A percentile compares a stretch with the other conserved stretches of the same genome.
Evolutionary conservation across 306 rosid genomes (phyloP).

Genomic region (Malus orientalis): DNA sequence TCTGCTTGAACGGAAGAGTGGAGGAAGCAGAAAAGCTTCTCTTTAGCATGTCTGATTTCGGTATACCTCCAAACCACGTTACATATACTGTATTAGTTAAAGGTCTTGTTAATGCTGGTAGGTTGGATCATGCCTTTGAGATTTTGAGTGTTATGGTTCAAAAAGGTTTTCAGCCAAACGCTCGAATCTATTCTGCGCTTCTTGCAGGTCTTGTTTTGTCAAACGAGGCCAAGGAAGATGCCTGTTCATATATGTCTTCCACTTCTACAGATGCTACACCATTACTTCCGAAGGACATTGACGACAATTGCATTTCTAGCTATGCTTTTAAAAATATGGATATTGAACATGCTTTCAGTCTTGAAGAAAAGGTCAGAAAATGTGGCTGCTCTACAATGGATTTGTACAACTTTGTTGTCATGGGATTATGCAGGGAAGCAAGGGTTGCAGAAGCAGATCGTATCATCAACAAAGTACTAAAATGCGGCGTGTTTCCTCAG

Average conservation of each 20-base stretch:
- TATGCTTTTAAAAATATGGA: not conserved
- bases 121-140: not conserved
- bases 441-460: not conserved
- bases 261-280: not conserved
- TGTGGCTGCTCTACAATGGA: not conserved
- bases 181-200: not conserved
- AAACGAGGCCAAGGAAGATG: not conserved
- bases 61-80: not conserved
- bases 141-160: not conserved
- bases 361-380: not conserved
- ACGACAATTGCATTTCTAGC: not conserved
- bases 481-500: not conserved
- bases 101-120: not conserved
- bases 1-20: constrained; percentile 1
- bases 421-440: not conserved
- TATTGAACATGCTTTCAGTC: not conserved
- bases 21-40: constrained; percentile 11
- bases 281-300: not conserved
- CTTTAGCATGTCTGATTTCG: not conserved
- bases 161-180: not conserved
- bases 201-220: not conserved
- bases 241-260: not conserved
- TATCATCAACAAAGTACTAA: not conserved
- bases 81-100: not conserved
- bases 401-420: not conserved